phyloP scores from a whole-genome alignment of 805 yeast genomes.

The Cyberlindnera veronae region DNA sequence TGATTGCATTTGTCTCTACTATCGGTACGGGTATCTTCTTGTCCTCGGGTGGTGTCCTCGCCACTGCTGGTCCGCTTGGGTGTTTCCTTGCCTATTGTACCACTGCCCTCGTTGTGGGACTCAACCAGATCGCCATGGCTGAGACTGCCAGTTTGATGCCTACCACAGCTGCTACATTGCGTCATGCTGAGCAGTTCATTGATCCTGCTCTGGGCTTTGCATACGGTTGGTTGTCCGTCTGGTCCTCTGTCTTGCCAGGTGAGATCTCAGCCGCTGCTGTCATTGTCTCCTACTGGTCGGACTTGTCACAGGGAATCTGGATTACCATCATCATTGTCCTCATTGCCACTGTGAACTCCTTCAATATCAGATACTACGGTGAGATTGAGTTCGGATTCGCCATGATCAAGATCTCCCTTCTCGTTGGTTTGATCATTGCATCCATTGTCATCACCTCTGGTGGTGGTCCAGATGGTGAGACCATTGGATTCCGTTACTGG shows the following conservation, averaged over 20 bases:
- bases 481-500: constrained; percentile 38
- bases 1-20: too few relatives aligned
- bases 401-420: constrained; percentile 54
- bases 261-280: constrained; percentile 48
- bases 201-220: constrained; percentile 47
- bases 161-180: constrained; percentile 33
- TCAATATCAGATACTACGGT: constrained; percentile 42
- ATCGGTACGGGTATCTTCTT: too few relatives aligned
- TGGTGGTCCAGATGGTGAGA: constrained; percentile 48
- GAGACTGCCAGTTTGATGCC: constrained; percentile 39
- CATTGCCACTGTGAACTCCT: constrained; percentile 34
- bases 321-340: constrained; percentile 39
- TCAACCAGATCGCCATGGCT: constrained; percentile 39
- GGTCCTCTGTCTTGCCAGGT: constrained; percentile 39
- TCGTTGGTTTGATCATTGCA: constrained; percentile 54
- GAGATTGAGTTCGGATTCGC: constrained; percentile 56
- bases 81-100: too few relatives aligned
- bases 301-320: constrained; percentile 47
- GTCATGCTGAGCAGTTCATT: constrained; percentile 36
- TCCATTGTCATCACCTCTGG: constrained; percentile 57
- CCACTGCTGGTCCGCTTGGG: constrained; percentile 35
- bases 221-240: constrained; percentile 42
- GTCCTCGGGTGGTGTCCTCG: constrained; percentile 37
- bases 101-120: constrained; percentile 36
- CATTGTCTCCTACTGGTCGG: constrained; percentile 37